Evolutionary conservation across 1,284 basidiomycete genomes (phyloP), one percentile per base, ranked within the genome.

Genomic region (Ganoderma lingzhi): DNA sequence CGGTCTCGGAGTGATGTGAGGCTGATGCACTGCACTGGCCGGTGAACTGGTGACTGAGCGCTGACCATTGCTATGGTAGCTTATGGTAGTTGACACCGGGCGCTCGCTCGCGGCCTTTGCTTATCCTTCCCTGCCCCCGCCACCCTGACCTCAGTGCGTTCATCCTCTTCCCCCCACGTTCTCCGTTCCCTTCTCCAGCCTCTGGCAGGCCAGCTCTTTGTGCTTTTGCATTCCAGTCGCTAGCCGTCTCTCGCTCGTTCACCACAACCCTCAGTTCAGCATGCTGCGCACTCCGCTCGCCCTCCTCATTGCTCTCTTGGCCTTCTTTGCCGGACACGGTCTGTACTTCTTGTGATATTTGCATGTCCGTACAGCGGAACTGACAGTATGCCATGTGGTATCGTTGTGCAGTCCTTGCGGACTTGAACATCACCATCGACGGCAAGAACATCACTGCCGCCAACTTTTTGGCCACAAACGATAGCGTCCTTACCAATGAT

Each of bases 401-500:
- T 10, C n/a, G 8, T 28, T 12, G 14, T 32, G 30, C 30, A 23
- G 74, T 86, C 64, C 83, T 86, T 35, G 39, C 37, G 41, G 84
- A 90, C 76, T 14, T 53, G 48, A 85, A 83, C 68, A 82, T 92
- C 74, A 80, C 81, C 41, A 76, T 90, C 41, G 76, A 76, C 8
- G 41, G 41, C 12, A 17, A 6, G 48, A 83, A 78, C 65, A 74
- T 91, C 66, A 75, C 80, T 42, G 82, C 86, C 19, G 74, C 74
- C 30, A 75, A 89, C 30, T 83, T 90, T 64, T 78, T 92, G 39
- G 74, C 75, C 55, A 78, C 88, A 53, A 80, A 82, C 12, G 82
- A 85, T 65, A 75, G 78, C 51, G 71, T 78, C 23, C 80, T 87
- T 60, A 80, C 78, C 15, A 78, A 78, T 48, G 19, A 3, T 53